Percentiles rank a stretch among this genome's conserved stretches.
Evolutionary conservation across 1,139 yeast species (phyloP).

Genomic region (Petasospora rhodanensis): DNA sequence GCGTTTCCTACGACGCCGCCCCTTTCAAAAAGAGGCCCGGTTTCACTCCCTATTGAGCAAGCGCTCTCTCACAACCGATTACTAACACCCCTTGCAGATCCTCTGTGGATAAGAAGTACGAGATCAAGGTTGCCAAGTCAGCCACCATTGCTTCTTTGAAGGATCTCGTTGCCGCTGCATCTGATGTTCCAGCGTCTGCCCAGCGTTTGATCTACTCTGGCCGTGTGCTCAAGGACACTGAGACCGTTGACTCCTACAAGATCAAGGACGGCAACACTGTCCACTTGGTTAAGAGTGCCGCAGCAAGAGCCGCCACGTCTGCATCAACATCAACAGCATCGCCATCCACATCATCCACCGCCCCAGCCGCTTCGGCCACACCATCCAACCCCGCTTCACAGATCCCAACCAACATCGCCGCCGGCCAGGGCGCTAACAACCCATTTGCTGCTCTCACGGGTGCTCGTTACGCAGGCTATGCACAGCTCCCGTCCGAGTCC

Average conservation of each 20-base stretch:
- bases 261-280: constrained; percentile 82
- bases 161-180: constrained; percentile 46
- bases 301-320: no score
- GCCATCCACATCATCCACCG: constrained; percentile 19
- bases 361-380: constrained; percentile 22
- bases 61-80: neutral
- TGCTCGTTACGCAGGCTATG: constrained; percentile 91
- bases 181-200: constrained; percentile 63
- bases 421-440: constrained; percentile 87
- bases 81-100: constrained; percentile 15
- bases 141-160: constrained; percentile 68
- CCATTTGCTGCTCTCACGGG: constrained; percentile 91
- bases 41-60: no score
- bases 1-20: neutral
- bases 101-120: constrained; percentile 79
- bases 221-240: constrained; percentile 81
- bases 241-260: constrained; percentile 70
- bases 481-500: constrained; percentile 81
- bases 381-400: constrained; percentile 20
- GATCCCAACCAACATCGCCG: constrained; percentile 72
- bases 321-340: no score
- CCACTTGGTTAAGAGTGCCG: constrained; percentile 72
- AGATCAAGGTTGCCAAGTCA: constrained; percentile 49
- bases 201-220: constrained; percentile 94
- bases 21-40: no score